Conservation (phyloP, 2,329 filamentous ascomycete genomes). For the Exophiala bonariae region DNA sequence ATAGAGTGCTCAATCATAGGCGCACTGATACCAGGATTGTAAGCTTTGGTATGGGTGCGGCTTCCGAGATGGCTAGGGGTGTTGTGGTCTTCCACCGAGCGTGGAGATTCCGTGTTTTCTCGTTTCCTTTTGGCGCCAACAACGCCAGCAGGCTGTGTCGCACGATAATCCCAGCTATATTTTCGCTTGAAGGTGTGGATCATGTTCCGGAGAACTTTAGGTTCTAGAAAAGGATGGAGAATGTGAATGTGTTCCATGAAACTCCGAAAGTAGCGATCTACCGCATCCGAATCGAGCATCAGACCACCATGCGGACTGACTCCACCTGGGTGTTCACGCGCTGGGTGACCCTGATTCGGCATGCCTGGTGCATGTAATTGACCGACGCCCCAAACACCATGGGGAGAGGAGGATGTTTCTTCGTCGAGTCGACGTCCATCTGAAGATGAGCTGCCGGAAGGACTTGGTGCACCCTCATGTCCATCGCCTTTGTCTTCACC, state of each 20-base stretch:
- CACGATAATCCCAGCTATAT: conserved; percentile 41
- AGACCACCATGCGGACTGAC: conserved; percentile 52
- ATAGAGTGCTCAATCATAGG: conserved; percentile 58
- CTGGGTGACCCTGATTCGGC: conserved; percentile 17
- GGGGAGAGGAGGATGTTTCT: conserved; percentile 41
- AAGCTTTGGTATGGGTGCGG: conserved; percentile 26
- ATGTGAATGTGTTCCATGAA: conserved; percentile 63
- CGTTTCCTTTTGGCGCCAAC: conserved; percentile 27
- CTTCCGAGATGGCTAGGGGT: not conserved
- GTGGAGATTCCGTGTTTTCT: conserved; percentile 24
- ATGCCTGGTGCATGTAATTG: conserved; percentile 35
- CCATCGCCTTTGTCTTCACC: conserved; percentile 61
- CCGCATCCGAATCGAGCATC: conserved; percentile 52
- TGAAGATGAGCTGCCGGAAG: conserved; percentile 38
- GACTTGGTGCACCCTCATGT: conserved; percentile 40
- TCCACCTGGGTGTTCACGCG: conserved; percentile 44
- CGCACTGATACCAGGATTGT: conserved; percentile 4
- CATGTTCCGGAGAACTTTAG: conserved; percentile 52
- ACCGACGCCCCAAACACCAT: conserved; percentile 53
- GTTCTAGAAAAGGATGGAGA: conserved; percentile 65
- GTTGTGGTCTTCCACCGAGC: conserved; percentile 17
- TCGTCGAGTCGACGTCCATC: conserved; percentile 28
- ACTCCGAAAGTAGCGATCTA: conserved; percentile 53
- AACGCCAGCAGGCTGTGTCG: conserved; percentile 7
- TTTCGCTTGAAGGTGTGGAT: conserved; percentile 51